Percentiles rank a stretch among this genome's conserved stretches.
Evolutionary conservation across 2,329 filamentous ascomycete species (phyloP).

Genomic region (Leptographium flavum): DNA sequence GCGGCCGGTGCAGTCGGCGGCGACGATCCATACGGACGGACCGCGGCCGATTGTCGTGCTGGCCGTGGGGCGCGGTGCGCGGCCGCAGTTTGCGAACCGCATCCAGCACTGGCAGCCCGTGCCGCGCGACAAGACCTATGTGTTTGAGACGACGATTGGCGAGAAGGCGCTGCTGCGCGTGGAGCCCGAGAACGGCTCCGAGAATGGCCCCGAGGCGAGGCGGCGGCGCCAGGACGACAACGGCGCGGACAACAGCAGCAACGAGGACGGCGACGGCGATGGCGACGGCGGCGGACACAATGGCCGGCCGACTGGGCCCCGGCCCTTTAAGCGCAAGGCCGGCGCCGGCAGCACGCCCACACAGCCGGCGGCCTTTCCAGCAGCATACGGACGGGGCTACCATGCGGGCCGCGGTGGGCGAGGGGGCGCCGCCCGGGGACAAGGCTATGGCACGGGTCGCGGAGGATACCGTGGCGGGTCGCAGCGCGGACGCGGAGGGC

Average conservation of each 20-base stretch:
- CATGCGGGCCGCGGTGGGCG: conserved; percentile 1
- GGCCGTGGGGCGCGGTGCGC: conserved; percentile 59
- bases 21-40: conserved; percentile 62
- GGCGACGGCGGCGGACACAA: neutral
- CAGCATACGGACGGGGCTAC: conserved; percentile 5
- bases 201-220: no score
- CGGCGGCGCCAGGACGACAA: neutral
- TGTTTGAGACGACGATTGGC: conserved; percentile 71
- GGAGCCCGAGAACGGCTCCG: conserved; percentile 52
- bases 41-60: conserved; percentile 67
- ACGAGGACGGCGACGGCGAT: neutral
- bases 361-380: conserved; percentile 2
- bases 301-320: neutral
- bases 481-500: conserved; percentile 1
- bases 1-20: conserved; percentile 50
- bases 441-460: neutral
- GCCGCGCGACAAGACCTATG: conserved; percentile 52
- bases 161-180: conserved; percentile 77
- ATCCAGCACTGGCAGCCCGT: conserved; percentile 78
- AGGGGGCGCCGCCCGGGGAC: neutral
- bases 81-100: conserved; percentile 64
- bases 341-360: conserved; percentile 1
- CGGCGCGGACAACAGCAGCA: neutral
- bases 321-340: neutral
- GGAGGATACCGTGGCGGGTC: conserved; percentile 4